Base-by-base conservation (phyloP, 1,139 yeast genomes). In the Candida glucosophila region DNA sequence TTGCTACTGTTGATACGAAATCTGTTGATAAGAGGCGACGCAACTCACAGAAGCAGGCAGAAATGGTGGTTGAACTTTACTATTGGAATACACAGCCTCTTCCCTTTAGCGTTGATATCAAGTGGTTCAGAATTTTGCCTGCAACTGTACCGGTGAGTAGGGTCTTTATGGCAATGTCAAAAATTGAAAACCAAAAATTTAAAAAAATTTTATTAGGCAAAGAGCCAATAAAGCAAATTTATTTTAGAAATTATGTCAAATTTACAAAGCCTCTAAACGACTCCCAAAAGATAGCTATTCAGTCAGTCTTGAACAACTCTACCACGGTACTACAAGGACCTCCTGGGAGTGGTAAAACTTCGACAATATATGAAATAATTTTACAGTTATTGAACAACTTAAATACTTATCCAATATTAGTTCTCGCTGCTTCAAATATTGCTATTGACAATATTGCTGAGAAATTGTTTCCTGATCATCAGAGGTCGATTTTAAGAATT, bases 361-460 rank as follows among this genome's bases (percentile, higher is more conserved):
- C 78, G 0, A 73, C 79, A 0, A 74, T 73, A 36, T 73, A 67
- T 37, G 85, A 77, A 47, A 72, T 77, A 30, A 72, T 78, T 32
- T 50, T 74, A 30, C 83, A 77, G 43, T 52, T 77, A 33, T 53
- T 75, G 22, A 66, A 63, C 22, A 67, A 69, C 26, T 55, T 72
- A 36, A 63, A 69, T 37, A 67, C 77, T 0, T 71, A 56, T 39
- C 86, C 88, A 3, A 73, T 77, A 21, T 55, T 77, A 31, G 83
- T 78, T 28, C 83, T 77, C 27, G 86, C 88, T 0, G 81, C 83
- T 1, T 77, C 85, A 1, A 77, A 77, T 41, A 73, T 77, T 43
- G 86, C 88, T 2, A 76, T 77, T 40, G 88, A 77, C 44, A 77
- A 77, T 39, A 77, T 77, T 47, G 86, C 85, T 1, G 86, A 77